A percentile compares a stretch with the other conserved stretches of the same genome.
phyloP scores from a whole-genome alignment of 2,329 filamentous ascomycete genomes.

The Cordyceps militaris region DNA sequence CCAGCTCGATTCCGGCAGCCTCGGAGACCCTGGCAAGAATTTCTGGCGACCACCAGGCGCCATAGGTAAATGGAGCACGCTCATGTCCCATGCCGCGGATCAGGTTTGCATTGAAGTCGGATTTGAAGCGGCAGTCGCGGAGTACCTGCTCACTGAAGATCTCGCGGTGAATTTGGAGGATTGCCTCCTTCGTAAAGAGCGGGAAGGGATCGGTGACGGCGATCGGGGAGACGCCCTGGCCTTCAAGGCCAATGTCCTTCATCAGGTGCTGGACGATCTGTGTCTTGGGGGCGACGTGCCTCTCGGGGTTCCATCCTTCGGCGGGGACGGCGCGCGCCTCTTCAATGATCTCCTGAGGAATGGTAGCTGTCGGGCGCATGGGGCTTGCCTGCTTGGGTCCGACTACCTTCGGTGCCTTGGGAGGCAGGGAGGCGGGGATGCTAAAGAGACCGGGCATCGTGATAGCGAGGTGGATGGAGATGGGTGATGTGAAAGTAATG shows the following conservation, averaged over 20 bases:
- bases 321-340: slow-evolving; percentile 15
- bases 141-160: slow-evolving; percentile 52
- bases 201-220: slow-evolving; percentile 60
- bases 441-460: no score
- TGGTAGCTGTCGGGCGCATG: slow-evolving; percentile 20
- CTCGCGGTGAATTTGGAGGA: slow-evolving; percentile 55
- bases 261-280: slow-evolving; percentile 42
- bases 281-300: slow-evolving; percentile 47
- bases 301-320: slow-evolving; percentile 42
- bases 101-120: slow-evolving; percentile 43
- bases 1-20: slow-evolving; percentile 48
- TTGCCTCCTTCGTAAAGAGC: slow-evolving; percentile 54
- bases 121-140: slow-evolving; percentile 48
- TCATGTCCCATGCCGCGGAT: slow-evolving; percentile 37
- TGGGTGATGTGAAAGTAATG: no score
- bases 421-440: no score
- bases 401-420: slow-evolving; percentile 18
- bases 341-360: slow-evolving; percentile 24
- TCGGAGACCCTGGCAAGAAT: slow-evolving; percentile 41
- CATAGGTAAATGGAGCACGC: slow-evolving; percentile 59
- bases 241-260: slow-evolving; percentile 53
- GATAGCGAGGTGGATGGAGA: no score
- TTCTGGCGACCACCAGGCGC: slow-evolving; percentile 36
- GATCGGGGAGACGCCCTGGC: slow-evolving; percentile 51
- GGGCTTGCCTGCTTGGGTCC: slow-evolving; percentile 25